A percentile compares a stretch with the other conserved stretches of the same genome.
Evolutionary conservation across 1,284 basidiomycete genomes (phyloP).

Genomic region (Ganoderma lingzhi): DNA sequence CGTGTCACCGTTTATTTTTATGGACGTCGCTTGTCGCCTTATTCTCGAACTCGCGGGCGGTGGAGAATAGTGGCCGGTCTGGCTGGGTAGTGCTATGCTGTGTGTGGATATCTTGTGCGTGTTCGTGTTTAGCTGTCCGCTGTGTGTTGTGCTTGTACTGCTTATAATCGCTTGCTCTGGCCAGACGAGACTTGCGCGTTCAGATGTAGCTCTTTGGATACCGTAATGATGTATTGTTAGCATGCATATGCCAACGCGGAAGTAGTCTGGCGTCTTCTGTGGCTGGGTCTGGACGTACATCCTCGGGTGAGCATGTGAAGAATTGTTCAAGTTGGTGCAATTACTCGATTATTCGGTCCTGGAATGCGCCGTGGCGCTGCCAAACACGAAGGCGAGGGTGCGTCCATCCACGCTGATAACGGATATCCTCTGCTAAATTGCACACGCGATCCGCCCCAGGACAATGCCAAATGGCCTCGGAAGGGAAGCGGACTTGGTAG

Average conservation of each 20-base stretch:
- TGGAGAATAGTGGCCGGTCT: conserved; percentile 33
- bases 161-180: conserved; percentile 30
- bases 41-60: conserved; percentile 85
- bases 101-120: conserved; percentile 27
- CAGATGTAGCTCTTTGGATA: conserved; percentile 34
- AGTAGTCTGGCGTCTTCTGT: conserved; percentile 19
- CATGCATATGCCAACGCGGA: conserved; percentile 19
- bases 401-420: conserved; percentile 14
- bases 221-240: conserved; percentile 28
- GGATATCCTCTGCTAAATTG: conserved; percentile 4
- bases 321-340: not conserved
- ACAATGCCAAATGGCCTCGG: not conserved
- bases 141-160: conserved; percentile 35
- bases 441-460: conserved; percentile 2
- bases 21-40: conserved; percentile 91
- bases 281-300: conserved; percentile 15
- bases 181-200: conserved; percentile 23
- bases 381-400: conserved; percentile 12
- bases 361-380: conserved; percentile 11
- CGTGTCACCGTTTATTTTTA: conserved; percentile 94
- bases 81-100: conserved; percentile 9
- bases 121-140: conserved; percentile 31
- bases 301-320: conserved; percentile 22
- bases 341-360: not conserved
- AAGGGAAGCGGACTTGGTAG: conserved; percentile 20